phyloP scores from a whole-genome alignment of 2,329 filamentous ascomycete genomes.

The Stachybotrys chlorohalonatus region DNA sequence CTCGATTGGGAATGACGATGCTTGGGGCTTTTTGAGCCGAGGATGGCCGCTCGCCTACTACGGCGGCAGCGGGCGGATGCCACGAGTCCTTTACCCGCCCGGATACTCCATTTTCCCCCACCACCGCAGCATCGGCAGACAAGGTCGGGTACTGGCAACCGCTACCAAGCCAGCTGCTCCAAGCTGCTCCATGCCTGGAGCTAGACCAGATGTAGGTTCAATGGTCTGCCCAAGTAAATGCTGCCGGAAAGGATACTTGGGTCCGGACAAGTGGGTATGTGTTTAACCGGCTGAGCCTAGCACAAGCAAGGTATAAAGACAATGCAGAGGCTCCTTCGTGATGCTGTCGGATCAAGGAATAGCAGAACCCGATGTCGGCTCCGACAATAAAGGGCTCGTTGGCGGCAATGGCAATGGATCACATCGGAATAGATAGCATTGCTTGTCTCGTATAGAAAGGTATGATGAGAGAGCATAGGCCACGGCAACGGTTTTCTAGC shows the following conservation, averaged over 20 bases:
- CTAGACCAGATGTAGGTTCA: background rate
- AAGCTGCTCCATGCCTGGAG: background rate
- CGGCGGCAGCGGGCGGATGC: background rate
- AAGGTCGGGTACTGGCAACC: background rate
- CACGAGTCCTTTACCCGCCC: background rate
- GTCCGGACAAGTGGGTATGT: background rate
- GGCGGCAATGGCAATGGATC: no score
- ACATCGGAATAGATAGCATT: no score
- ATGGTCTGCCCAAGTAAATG: background rate
- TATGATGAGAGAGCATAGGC: no score
- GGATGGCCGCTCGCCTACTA: background rate
- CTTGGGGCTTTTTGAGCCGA: slow-evolving; percentile 24
- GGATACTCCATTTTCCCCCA: background rate
- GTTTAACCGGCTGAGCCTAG: background rate
- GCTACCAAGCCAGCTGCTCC: no score
- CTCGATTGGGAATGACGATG: background rate
- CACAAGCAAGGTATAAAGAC: background rate
- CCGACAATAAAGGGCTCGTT: no score
- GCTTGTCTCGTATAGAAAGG: no score
- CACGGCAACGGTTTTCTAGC: no score
- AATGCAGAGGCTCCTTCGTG: background rate
- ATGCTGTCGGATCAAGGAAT: background rate
- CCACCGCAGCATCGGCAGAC: background rate
- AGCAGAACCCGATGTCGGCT: background rate
- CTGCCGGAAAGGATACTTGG: no score